Evolutionary conservation across 2,329 filamentous ascomycete species (phyloP).

Genomic region (Stemphylium lycopersici): DNA sequence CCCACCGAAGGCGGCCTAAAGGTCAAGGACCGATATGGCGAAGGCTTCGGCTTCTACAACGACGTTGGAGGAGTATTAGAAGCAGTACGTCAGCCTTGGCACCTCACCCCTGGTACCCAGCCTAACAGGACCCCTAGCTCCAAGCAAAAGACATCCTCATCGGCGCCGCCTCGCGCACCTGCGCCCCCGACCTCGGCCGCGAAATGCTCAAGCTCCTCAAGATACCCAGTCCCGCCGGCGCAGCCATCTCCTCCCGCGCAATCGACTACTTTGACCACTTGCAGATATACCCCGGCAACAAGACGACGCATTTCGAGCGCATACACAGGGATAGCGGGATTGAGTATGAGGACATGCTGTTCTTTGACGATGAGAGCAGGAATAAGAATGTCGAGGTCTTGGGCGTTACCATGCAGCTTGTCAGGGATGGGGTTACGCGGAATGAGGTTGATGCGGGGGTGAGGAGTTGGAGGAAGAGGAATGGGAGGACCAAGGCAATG

Average conservation of each 20-base stretch:
- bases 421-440: slow-evolving; percentile 78
- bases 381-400: slow-evolving; percentile 82
- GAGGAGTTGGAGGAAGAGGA: slow-evolving; percentile 77
- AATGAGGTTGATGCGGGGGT: slow-evolving; percentile 81
- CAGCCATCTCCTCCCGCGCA: slow-evolving; percentile 51
- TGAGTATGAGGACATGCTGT: slow-evolving; percentile 83
- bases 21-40: slow-evolving; percentile 59
- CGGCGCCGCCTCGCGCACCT: slow-evolving; percentile 80
- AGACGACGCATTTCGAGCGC: slow-evolving; percentile 82
- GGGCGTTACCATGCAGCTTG: slow-evolving; percentile 83
- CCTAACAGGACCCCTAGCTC: slow-evolving; percentile 32
- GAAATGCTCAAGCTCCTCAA: slow-evolving; percentile 80
- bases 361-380: slow-evolving; percentile 90
- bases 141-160: slow-evolving; percentile 60
- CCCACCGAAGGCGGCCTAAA: slow-evolving; percentile 50
- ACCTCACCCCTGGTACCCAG: not conserved
- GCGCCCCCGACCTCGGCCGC: slow-evolving; percentile 77
- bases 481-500: slow-evolving; percentile 52
- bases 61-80: slow-evolving; percentile 52
- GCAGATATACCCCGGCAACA: slow-evolving; percentile 74
- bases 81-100: slow-evolving; percentile 33
- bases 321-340: slow-evolving; percentile 75
- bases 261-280: slow-evolving; percentile 63
- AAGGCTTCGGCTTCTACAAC: slow-evolving; percentile 55
- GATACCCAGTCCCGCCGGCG: slow-evolving; percentile 62